A percentile compares a stretch with the other conserved stretches of the same genome.
These are phyloP conservation scores for Tetrapisispora fleetii DNA, from an alignment of 805 yeast genomes.

Conservation along the genomic window DNA sequence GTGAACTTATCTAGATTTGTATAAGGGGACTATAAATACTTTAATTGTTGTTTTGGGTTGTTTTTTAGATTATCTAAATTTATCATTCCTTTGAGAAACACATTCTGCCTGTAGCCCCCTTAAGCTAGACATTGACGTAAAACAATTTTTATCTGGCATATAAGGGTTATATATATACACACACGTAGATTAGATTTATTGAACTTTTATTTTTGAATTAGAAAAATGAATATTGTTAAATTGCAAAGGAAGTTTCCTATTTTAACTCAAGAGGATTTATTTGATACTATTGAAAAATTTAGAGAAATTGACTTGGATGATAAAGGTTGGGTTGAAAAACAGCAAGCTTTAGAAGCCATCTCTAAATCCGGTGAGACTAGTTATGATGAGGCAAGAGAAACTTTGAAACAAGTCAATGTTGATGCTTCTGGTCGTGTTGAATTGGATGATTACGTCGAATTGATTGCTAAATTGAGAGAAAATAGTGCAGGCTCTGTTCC, in stretches of 20 bases:
- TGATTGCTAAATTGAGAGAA: constrained; percentile 70
- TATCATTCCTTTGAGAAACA: too few relatives aligned
- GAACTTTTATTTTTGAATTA: not conserved
- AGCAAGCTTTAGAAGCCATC: constrained; percentile 75
- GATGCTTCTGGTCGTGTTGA: constrained; percentile 97
- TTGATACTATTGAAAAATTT: constrained; percentile 77
- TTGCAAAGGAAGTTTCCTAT: constrained; percentile 75
- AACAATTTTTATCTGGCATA: too few relatives aligned
- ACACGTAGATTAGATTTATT: too few relatives aligned
- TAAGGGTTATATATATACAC: too few relatives aligned
- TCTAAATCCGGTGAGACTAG: constrained; percentile 69
- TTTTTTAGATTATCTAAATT: too few relatives aligned
- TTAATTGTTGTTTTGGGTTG: too few relatives aligned
- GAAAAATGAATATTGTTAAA: constrained; percentile 51
- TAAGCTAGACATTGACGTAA: too few relatives aligned
- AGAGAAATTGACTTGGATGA: constrained; percentile 81
- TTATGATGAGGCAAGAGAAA: constrained; percentile 89
- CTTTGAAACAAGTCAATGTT: constrained; percentile 80
- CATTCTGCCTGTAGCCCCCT: too few relatives aligned
- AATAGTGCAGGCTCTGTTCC: constrained; percentile 17
- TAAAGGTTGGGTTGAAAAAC: constrained; percentile 90
- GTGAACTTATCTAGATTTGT: too few relatives aligned
- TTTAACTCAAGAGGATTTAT: constrained; percentile 77
- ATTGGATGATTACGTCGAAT: constrained; percentile 83
- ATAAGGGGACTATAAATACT: too few relatives aligned